Percentiles rank a stretch among this genome's conserved stretches.
Evolutionary conservation across 192 early-diverging fungal genomes (phyloP).

Genomic region (Entomortierella chlamydospora): DNA sequence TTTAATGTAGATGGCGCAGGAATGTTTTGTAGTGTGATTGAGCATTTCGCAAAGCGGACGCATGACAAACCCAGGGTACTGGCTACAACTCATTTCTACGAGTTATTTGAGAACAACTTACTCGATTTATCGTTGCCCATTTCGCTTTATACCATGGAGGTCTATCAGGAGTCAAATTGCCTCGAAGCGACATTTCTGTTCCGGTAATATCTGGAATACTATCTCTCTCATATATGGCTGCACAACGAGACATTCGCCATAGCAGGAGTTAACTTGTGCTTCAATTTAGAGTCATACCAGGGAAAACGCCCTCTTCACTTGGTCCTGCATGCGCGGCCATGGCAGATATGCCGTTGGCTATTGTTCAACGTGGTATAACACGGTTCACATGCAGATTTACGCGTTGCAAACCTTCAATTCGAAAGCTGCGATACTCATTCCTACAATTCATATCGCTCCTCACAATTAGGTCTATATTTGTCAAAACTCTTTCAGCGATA

Average conservation of each 20-base stretch:
- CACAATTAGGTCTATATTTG: slow-evolving; percentile 17
- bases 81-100: slow-evolving; percentile 91
- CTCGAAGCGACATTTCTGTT: slow-evolving; percentile 74
- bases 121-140: slow-evolving; percentile 56
- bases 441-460: too few relatives aligned
- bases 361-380: slow-evolving; percentile 55
- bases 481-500: slow-evolving; percentile 41
- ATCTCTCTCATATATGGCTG: neutral
- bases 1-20: slow-evolving; percentile 77
- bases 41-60: slow-evolving; percentile 61
- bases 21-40: slow-evolving; percentile 78
- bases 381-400: too few relatives aligned
- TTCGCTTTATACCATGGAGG: slow-evolving; percentile 68
- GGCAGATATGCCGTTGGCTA: slow-evolving; percentile 43
- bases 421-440: too few relatives aligned
- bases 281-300: slow-evolving; percentile 52
- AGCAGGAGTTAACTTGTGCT: neutral
- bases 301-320: slow-evolving; percentile 52
- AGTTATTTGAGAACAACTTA: slow-evolving; percentile 62
- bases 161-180: slow-evolving; percentile 51
- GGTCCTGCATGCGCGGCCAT: slow-evolving; percentile 61
- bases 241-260: neutral
- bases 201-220: slow-evolving; percentile 33
- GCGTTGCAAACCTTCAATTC: too few relatives aligned
- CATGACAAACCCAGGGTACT: slow-evolving; percentile 73